Percentiles rank a stretch among this genome's conserved stretches.
Conservation (phyloP, 169 alveolate genomes). For the Eimeria nieschulzi region DNA sequence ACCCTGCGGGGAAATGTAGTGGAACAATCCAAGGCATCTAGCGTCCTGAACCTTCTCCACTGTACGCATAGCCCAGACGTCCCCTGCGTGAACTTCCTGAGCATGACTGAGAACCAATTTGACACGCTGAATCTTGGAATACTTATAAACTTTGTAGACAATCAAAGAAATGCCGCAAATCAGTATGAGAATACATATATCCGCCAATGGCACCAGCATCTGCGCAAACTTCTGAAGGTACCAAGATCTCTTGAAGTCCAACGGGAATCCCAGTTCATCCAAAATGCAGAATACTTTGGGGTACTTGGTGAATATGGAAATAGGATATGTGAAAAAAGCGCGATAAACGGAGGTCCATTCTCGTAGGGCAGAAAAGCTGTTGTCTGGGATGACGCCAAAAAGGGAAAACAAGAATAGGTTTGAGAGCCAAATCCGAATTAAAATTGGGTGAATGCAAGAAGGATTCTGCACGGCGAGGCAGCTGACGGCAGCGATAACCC, state of each 20-base stretch:
- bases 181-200: conserved; percentile 53
- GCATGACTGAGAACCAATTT: conserved; percentile 64
- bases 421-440: conserved; percentile 74
- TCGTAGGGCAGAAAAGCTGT: conserved; percentile 49
- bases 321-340: conserved; percentile 53
- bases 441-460: conserved; percentile 63
- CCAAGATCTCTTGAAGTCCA: conserved; percentile 58
- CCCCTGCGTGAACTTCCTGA: conserved; percentile 70
- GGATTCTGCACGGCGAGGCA: conserved; percentile 66
- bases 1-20: conserved; percentile 49
- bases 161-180: conserved; percentile 29
- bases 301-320: conserved; percentile 33
- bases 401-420: conserved; percentile 59
- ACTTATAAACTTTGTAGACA: conserved; percentile 51
- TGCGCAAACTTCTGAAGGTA: conserved; percentile 71
- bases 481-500: conserved; percentile 68
- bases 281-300: conserved; percentile 67
- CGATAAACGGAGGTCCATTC: conserved; percentile 69
- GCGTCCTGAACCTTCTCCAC: conserved; percentile 51
- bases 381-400: conserved; percentile 73
- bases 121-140: conserved; percentile 52
- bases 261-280: conserved; percentile 39
- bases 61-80: conserved; percentile 64
- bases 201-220: conserved; percentile 72
- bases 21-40: conserved; percentile 72